Conservation (phyloP, 345 rosid genomes). For the Syzygium aqueum region DNA sequence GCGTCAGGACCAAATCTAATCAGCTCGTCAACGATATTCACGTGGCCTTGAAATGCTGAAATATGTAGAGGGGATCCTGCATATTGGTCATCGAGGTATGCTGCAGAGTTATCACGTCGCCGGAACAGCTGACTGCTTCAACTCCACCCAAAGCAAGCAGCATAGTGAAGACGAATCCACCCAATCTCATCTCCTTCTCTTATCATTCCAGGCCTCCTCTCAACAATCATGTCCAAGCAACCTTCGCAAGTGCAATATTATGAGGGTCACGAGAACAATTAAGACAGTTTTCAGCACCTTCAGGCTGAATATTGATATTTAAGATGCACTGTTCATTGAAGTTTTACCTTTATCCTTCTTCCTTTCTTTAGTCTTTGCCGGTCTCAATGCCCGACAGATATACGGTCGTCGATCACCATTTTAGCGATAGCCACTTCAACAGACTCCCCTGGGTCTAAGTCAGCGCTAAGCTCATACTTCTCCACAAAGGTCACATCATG, state of each 20-base stretch:
- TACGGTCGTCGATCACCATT: too few species aligned
- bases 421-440: too few species aligned
- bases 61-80: constrained; percentile 14
- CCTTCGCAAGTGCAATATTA: background rate
- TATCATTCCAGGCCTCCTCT: constrained; percentile 3
- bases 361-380: too few species aligned
- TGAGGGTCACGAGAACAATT: background rate
- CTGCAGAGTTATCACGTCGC: background rate
- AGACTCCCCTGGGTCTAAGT: too few species aligned
- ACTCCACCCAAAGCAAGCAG: constrained; percentile 1
- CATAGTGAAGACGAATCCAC: constrained; percentile 9
- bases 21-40: background rate
- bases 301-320: background rate
- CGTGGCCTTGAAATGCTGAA: background rate
- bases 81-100: background rate
- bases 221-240: background rate
- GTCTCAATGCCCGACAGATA: too few species aligned
- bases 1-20: background rate
- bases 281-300: background rate
- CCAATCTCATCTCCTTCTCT: background rate
- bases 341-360: background rate
- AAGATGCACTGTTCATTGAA: background rate
- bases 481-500: too few species aligned
- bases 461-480: too few species aligned
- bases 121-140: background rate